Evolutionary conservation across 225 moss, liverwort and hornwort species (phyloP).

Genomic region (Physcomitrellopsis africana): DNA sequence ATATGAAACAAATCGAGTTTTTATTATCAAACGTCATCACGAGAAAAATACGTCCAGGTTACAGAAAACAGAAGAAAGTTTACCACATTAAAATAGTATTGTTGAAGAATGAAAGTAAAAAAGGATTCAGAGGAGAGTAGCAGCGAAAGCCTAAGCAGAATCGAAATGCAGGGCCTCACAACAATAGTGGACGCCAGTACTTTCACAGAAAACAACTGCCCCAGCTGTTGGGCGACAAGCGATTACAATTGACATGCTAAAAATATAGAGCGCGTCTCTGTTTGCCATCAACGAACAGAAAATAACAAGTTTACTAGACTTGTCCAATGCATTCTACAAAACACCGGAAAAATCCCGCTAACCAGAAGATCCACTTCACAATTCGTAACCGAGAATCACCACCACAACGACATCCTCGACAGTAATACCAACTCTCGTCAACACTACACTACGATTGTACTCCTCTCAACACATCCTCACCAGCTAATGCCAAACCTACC

Average conservation of each 20-base stretch:
- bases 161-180: not conserved
- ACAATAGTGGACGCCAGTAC: not conserved
- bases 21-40: not conserved
- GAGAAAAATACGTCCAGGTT: not conserved
- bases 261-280: not conserved
- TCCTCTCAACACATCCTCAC: not conserved
- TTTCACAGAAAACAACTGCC: not conserved
- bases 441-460: not conserved
- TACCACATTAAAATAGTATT: not conserved
- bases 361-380: conserved; percentile 13
- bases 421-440: not conserved
- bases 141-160: not conserved
- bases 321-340: conserved; percentile 11
- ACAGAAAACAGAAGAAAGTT: not conserved
- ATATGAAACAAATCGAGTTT: not conserved
- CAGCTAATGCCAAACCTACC: not conserved
- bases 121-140: not conserved
- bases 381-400: conserved; percentile 29
- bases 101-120: not conserved
- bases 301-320: not conserved
- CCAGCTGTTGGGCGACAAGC: conserved; percentile 17
- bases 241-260: not conserved
- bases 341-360: not conserved
- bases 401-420: not conserved
- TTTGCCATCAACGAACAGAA: not conserved